Evolutionary conservation across 2,329 filamentous ascomycete genomes (phyloP), one percentile per base, ranked within the genome.

Genomic region (Calycina marina): DNA sequence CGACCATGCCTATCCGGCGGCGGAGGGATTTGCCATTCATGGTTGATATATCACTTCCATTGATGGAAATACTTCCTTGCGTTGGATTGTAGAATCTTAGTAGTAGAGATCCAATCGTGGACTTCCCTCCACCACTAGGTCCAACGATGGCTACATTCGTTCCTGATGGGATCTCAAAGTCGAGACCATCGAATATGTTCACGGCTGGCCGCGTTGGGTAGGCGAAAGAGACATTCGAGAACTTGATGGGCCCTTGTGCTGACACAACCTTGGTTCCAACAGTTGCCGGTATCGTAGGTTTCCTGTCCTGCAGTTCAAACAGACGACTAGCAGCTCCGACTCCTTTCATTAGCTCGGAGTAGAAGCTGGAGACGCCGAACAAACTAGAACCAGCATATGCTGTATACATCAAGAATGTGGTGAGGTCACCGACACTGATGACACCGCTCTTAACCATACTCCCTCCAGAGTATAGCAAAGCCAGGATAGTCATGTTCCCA

Each of bases 261-360:
- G 84, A 93, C 34, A 63, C 67, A 17, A 98, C 85, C 38, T 73
- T 77, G 17, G 65, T 53, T 41, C 90, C 90, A 32, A 78, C 74
- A 0, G 92, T 98, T 13, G 86, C 74, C n/a, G 77, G 77, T 39
- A 96, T 92, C 2, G 75, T 78, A 0, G 86, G 81, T 37, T 82
- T 65, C 40, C 90, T 77, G 54, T 98, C 90, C 53, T 96, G 86
- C 4, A 98, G 69, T 52, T 98, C 90, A 50, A 98, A 98, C 1
- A 98, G 65, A 38, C 90, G 79, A 49, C 80, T 93, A n/a, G 90
- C 90, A 25, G 90, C 90, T 48, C 92, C 90, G 4, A 93, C 88
- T 25, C 92, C 92, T 57, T 98, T 98, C 90, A 98, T 98, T 40
- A 98, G 67, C 54, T 98, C 90, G 0, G 86, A 93, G 57, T 94